Evolutionary conservation across 2,329 filamentous ascomycete species (phyloP).

Genomic region (Catunica adiposa): DNA sequence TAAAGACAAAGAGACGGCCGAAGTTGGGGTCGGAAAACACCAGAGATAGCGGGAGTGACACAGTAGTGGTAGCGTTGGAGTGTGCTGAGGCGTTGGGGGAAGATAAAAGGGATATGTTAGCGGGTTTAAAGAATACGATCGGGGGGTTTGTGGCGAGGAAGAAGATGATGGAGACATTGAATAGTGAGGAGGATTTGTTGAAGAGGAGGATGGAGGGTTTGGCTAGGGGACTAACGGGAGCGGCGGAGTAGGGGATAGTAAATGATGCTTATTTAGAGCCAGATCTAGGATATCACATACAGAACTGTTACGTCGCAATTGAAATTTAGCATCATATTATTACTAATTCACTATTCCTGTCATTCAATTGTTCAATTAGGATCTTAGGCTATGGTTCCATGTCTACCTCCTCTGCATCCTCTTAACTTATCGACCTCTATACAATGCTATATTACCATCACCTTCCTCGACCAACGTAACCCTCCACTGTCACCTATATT

Average conservation of each 20-base stretch:
- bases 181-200: conserved; percentile 41
- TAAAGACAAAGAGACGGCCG: conserved; percentile 22
- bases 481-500: too few species aligned
- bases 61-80: background rate
- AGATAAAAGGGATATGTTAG: conserved; percentile 18
- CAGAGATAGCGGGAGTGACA: conserved; percentile 13
- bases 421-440: too few species aligned
- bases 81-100: too few species aligned
- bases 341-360: too few species aligned
- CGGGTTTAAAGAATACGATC: conserved; percentile 18
- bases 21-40: background rate
- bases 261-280: background rate
- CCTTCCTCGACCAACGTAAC: too few species aligned
- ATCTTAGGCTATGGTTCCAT: too few species aligned
- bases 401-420: too few species aligned
- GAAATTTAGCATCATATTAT: too few species aligned
- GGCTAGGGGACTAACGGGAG: conserved; percentile 36
- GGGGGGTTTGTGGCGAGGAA: conserved; percentile 20
- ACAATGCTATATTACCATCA: too few species aligned
- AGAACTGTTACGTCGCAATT: too few species aligned
- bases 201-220: conserved; percentile 42
- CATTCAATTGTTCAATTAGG: too few species aligned
- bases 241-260: conserved; percentile 12
- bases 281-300: background rate
- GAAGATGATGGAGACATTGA: conserved; percentile 35